Conservation (phyloP, 176 grass and related monocot species). For the Cocos nucifera region DNA sequence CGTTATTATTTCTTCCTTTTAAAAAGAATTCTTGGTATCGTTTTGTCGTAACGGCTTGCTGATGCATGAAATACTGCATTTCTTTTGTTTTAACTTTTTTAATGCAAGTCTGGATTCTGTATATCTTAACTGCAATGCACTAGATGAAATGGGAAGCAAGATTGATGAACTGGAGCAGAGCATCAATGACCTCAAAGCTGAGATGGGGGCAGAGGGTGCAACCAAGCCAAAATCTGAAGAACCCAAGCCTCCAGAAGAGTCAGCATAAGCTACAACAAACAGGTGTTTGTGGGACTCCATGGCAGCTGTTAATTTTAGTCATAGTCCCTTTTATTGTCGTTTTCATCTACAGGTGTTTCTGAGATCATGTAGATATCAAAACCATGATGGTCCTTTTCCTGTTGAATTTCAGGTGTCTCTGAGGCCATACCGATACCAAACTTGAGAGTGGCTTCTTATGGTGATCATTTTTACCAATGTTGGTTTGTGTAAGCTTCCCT, state of each 20-base stretch:
- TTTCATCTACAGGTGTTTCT: too few species aligned
- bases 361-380: too few species aligned
- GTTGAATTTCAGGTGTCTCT: too few species aligned
- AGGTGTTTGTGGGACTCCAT: too few species aligned
- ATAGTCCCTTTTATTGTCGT: too few species aligned
- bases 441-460: too few species aligned
- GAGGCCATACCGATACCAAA: too few species aligned
- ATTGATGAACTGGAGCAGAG: slow-evolving; percentile 73
- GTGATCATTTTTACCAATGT: too few species aligned
- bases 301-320: too few species aligned
- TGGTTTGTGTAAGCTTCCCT: too few species aligned
- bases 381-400: too few species aligned
- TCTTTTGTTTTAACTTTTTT: neutral
- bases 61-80: neutral
- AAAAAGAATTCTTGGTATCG: slow-evolving; percentile 2
- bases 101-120: neutral
- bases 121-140: slow-evolving; percentile 44
- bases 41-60: too few species aligned
- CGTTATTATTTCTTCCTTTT: neutral
- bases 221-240: slow-evolving; percentile 35
- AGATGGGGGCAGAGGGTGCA: slow-evolving; percentile 42
- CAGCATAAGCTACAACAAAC: slow-evolving; percentile 12
- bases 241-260: slow-evolving; percentile 30
- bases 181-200: slow-evolving; percentile 63
- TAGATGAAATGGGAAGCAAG: slow-evolving; percentile 74